These are phyloP conservation scores for Botryotinia convoluta DNA, from an alignment of 2,329 filamentous ascomycete genomes.

Conservation along the genomic window DNA sequence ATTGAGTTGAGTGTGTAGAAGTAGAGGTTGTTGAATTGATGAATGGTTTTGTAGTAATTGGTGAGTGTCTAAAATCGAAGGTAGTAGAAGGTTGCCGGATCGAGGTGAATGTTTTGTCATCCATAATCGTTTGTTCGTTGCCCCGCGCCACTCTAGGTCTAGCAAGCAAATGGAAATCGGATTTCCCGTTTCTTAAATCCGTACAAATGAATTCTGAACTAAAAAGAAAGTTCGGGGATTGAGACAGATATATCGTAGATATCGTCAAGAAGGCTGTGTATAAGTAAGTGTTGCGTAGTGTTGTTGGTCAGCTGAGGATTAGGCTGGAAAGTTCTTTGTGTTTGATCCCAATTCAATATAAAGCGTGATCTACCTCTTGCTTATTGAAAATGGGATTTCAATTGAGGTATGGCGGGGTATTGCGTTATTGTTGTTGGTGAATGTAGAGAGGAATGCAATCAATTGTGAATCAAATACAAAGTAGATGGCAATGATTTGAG, in stretches of 20 bases:
- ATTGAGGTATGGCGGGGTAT: constrained; percentile 16
- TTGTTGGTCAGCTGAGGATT: constrained; percentile 31
- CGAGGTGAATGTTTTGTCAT: constrained; percentile 28
- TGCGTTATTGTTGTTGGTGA: constrained; percentile 21
- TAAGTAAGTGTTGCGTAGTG: constrained; percentile 19
- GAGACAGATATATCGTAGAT: constrained; percentile 15
- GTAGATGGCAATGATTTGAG: neutral
- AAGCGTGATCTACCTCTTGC: constrained; percentile 3
- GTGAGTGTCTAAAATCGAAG: constrained; percentile 32
- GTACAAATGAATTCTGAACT: neutral
- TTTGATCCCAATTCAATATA: constrained; percentile 31
- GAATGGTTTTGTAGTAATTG: constrained; percentile 27
- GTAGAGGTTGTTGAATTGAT: constrained; percentile 25
- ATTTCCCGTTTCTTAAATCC: constrained; percentile 16
- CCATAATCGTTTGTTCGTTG: constrained; percentile 22
- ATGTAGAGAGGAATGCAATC: constrained; percentile 26
- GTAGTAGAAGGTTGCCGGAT: constrained; percentile 34
- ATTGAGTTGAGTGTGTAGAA: neutral
- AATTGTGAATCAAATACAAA: constrained; percentile 18
- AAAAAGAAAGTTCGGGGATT: neutral
- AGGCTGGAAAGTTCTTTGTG: constrained; percentile 33
- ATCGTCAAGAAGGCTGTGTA: constrained; percentile 20
- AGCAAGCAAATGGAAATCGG: constrained; percentile 3
- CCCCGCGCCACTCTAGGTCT: constrained; percentile 16
- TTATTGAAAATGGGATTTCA: constrained; percentile 10